These are phyloP conservation scores for Neostapfia colusana DNA, from an alignment of 176 grass and related monocot species.

Conservation along the genomic window DNA sequence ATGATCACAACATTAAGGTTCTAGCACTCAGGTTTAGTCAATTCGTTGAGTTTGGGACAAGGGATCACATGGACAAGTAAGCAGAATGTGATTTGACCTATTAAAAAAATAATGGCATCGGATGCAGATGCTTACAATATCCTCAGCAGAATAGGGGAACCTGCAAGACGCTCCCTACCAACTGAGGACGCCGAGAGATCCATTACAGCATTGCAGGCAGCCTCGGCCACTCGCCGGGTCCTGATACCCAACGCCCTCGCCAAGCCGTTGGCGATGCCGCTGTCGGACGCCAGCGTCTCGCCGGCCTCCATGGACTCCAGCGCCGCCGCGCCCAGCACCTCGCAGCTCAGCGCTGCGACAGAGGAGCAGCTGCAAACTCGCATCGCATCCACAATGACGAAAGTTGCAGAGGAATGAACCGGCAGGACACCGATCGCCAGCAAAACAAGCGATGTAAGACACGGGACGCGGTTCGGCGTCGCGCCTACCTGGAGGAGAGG, in stretches of 20 bases:
- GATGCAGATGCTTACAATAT: constrained; percentile 61
- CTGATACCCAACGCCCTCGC: constrained; percentile 37
- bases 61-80: background rate
- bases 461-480: background rate
- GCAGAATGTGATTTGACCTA: background rate
- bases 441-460: background rate
- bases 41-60: background rate
- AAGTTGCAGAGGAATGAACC: background rate
- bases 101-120: background rate
- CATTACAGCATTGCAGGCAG: constrained; percentile 46
- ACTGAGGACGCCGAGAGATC: constrained; percentile 50
- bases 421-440: background rate
- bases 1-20: background rate
- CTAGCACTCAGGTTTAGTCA: background rate
- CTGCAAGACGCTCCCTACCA: constrained; percentile 45
- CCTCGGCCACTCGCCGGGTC: constrained; percentile 34
- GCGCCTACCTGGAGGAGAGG: constrained; percentile 45
- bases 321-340: constrained; percentile 50
- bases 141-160: constrained; percentile 36
- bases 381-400: background rate
- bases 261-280: constrained; percentile 39
- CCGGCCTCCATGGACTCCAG: constrained; percentile 50
- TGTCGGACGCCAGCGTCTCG: constrained; percentile 46
- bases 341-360: constrained; percentile 53
- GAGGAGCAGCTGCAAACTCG: constrained; percentile 36